A percentile compares a stretch with the other conserved stretches of the same genome.
Conservation (phyloP, 2,329 filamentous ascomycete species). For the Xylaria sp. region DNA sequence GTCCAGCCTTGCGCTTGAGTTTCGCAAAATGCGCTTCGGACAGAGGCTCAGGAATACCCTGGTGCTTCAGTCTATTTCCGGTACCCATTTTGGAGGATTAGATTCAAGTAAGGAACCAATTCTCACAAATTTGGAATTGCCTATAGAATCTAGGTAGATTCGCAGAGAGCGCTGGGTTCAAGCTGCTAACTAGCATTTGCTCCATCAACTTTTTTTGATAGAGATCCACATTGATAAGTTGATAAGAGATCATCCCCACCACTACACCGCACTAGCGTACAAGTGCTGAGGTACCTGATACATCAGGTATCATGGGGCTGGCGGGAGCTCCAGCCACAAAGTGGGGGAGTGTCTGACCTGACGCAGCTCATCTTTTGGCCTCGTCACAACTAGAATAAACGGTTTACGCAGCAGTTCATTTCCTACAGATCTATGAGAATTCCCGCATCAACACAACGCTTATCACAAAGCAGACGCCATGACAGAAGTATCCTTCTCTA, state of each 20-base stretch:
- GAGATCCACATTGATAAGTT: conserved; percentile 43
- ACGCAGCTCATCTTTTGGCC: conserved; percentile 13
- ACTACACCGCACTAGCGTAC: conserved; percentile 1
- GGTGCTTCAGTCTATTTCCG: conserved; percentile 87
- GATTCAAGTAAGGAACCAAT: conserved; percentile 2
- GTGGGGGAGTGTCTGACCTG: conserved; percentile 39
- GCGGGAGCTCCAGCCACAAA: conserved; percentile 44
- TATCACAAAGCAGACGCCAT: conserved; percentile 58
- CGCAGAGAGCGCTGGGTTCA: background rate
- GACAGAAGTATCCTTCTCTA: conserved; percentile 88
- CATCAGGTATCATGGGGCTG: background rate
- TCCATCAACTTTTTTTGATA: conserved; percentile 45
- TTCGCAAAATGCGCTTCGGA: conserved; percentile 83
- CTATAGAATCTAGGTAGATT: conserved; percentile 21
- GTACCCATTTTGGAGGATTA: conserved; percentile 75
- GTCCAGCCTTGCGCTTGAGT: conserved; percentile 84
- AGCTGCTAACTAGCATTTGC: conserved; percentile 33
- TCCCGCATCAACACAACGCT: background rate
- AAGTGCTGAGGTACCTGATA: background rate
- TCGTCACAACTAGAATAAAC: conserved; percentile 25
- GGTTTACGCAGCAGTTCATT: conserved; percentile 4
- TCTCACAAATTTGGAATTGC: conserved; percentile 7
- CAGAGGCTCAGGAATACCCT: conserved; percentile 84
- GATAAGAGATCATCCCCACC: conserved; percentile 42
- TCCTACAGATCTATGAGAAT: background rate